phyloP scores from a whole-genome alignment of 192 early-diverging fungal species.

The Coemansia sp. region DNA sequence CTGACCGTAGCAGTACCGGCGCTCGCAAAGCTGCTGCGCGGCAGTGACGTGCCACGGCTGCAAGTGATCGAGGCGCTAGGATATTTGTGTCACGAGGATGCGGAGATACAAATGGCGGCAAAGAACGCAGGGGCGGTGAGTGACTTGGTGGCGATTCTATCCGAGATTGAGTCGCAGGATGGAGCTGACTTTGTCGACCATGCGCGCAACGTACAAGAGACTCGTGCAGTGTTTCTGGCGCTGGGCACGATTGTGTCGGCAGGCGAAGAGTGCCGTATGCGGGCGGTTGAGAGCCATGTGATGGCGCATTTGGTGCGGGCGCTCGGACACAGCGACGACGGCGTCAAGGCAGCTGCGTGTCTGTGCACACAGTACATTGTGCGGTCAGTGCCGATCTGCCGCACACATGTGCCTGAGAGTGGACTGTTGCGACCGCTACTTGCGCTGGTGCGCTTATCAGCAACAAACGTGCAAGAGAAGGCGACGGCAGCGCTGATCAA shows the following conservation, averaged over 20 bases:
- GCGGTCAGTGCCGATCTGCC: conserved; percentile 52
- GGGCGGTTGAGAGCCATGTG: conserved; percentile 31
- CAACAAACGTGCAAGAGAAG: conserved; percentile 33
- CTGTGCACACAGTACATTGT: conserved; percentile 51
- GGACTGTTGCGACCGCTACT: conserved; percentile 41
- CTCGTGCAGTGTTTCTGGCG: conserved; percentile 29
- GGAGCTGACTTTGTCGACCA: conserved; percentile 45
- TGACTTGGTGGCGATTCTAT: conserved; percentile 25
- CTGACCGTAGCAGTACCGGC: conserved; percentile 41
- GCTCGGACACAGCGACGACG: conserved; percentile 30
- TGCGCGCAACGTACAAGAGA: conserved; percentile 13
- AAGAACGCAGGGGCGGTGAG: conserved; percentile 37
- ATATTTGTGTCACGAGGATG: conserved; percentile 53
- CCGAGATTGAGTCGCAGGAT: conserved; percentile 24
- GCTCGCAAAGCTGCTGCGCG: conserved; percentile 30
- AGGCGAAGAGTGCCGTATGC: conserved; percentile 40
- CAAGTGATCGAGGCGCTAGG: conserved; percentile 36
- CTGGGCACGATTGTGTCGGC: conserved; percentile 51
- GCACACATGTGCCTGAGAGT: conserved; percentile 48
- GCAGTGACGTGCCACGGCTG: conserved; percentile 7
- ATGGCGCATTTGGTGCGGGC: conserved; percentile 37
- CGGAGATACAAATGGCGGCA: conserved; percentile 45
- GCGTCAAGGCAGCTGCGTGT: conserved; percentile 42
- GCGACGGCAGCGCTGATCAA: conserved; percentile 50
- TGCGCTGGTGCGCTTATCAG: conserved; percentile 14